Evolutionary conservation across 345 rosid species (phyloP).

Genomic region (Geranium rotundifolium): DNA sequence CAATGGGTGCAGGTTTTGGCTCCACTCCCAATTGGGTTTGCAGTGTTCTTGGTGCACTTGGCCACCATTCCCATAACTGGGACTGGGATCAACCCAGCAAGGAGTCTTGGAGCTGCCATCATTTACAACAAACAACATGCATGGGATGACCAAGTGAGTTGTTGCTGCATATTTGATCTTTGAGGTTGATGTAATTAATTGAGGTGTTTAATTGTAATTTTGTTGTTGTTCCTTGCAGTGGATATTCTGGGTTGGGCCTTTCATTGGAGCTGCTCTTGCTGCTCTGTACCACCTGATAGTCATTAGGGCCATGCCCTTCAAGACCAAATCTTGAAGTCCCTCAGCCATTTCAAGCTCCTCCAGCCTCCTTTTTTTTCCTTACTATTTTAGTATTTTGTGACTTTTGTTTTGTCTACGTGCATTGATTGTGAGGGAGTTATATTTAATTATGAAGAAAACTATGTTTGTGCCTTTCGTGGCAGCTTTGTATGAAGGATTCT

Average conservation of each 20-base stretch:
- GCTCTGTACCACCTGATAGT: slow-evolving; percentile 59
- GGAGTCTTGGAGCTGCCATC: slow-evolving; percentile 68
- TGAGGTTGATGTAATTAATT: not conserved
- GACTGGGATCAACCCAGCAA: slow-evolving; percentile 64
- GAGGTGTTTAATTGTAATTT: not conserved
- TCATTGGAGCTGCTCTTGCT: slow-evolving; percentile 69
- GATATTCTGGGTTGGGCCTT: slow-evolving; percentile 77
- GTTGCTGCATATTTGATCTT: not conserved
- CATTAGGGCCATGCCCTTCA: slow-evolving; percentile 68
- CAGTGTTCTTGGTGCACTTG: slow-evolving; percentile 62
- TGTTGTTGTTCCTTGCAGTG: slow-evolving; percentile 24
- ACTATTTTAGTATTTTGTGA: slow-evolving; percentile 4
- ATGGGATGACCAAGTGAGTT: slow-evolving; percentile 49
- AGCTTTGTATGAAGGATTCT: slow-evolving; percentile 14
- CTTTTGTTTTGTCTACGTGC: slow-evolving; percentile 1
- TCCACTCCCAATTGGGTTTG: slow-evolving; percentile 67
- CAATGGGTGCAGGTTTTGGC: slow-evolving; percentile 39
- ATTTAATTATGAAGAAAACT: slow-evolving; percentile 13
- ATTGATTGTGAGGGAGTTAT: slow-evolving; percentile 5
- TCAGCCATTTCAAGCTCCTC: not conserved
- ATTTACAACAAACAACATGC: slow-evolving; percentile 40
- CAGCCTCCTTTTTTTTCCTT: not conserved
- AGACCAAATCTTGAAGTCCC: slow-evolving; percentile 30
- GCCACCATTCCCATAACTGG: slow-evolving; percentile 67
- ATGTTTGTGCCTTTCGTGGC: slow-evolving; percentile 3